Percentiles rank a stretch among this genome's conserved stretches.
Evolutionary conservation across 1,284 basidiomycete genomes (phyloP).

Genomic region (Pisolithus thermaeus): DNA sequence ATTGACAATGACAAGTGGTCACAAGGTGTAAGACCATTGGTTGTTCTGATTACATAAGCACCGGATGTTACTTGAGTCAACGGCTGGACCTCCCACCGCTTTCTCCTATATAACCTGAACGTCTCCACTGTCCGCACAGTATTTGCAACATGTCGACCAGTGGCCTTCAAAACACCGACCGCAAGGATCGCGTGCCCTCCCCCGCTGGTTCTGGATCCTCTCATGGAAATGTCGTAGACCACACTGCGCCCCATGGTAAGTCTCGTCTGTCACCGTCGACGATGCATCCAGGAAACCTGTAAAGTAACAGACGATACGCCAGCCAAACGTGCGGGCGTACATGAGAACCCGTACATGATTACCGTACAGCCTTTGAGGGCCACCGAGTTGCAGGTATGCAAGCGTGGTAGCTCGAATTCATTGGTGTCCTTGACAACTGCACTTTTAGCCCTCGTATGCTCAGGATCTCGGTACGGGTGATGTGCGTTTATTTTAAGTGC

Average conservation of each 20-base stretch:
- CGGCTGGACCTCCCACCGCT: not conserved
- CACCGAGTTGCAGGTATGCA: constrained; percentile 74
- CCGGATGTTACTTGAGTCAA: not conserved
- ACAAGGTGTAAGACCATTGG: not conserved
- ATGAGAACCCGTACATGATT: constrained; percentile 42
- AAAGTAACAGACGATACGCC: constrained; percentile 53
- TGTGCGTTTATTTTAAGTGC: constrained; percentile 24
- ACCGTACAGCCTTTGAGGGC: constrained; percentile 77
- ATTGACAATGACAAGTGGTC: not conserved
- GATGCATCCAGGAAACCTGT: constrained; percentile 11
- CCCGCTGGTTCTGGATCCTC: constrained; percentile 34
- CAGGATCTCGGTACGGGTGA: constrained; percentile 77
- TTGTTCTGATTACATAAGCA: not conserved
- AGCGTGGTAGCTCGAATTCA: constrained; percentile 10
- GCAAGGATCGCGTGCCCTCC: constrained; percentile 47
- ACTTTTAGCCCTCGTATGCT: constrained; percentile 72
- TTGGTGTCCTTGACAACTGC: constrained; percentile 10
- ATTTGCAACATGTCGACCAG: constrained; percentile 27
- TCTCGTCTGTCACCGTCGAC: constrained; percentile 2
- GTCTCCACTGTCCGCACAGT: not conserved
- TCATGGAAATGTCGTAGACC: constrained; percentile 70
- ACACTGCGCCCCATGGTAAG: constrained; percentile 62
- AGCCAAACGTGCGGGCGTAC: constrained; percentile 27
- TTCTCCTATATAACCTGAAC: constrained; percentile 15
- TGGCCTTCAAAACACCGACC: constrained; percentile 32